Conservation (phyloP, 345 rosid genomes). For the Acer yangbiense region DNA sequence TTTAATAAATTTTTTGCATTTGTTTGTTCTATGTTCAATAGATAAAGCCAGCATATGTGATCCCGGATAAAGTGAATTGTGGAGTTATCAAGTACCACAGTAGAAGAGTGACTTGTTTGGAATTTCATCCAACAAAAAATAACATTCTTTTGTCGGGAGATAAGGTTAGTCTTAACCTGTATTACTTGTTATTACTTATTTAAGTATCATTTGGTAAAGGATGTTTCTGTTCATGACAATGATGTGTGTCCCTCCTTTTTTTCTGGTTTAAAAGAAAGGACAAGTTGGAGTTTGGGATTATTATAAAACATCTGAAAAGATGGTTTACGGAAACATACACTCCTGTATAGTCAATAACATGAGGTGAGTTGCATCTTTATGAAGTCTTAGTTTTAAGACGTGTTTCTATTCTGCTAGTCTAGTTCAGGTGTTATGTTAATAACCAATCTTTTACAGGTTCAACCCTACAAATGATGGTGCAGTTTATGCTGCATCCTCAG, state of each 20-base stretch:
- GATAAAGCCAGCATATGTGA: slow-evolving; percentile 74
- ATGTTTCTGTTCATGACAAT: slow-evolving; percentile 7
- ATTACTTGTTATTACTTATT: background rate
- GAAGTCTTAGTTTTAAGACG: background rate
- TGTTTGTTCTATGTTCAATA: slow-evolving; percentile 28
- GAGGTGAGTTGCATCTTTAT: slow-evolving; percentile 43
- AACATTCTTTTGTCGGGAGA: slow-evolving; percentile 91
- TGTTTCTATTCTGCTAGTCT: slow-evolving; percentile 7
- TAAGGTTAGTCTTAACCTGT: slow-evolving; percentile 49
- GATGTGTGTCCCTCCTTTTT: background rate
- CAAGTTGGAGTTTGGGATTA: slow-evolving; percentile 98
- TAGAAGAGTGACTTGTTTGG: slow-evolving; percentile 89
- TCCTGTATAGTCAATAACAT: slow-evolving; percentile 82
- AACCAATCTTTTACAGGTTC: slow-evolving; percentile 49
- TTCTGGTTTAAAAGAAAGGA: slow-evolving; percentile 70
- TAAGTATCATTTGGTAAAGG: background rate
- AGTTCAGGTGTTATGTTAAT: background rate
- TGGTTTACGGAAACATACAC: slow-evolving; percentile 82
- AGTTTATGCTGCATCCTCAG: slow-evolving; percentile 85
- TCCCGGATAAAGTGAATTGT: slow-evolving; percentile 85
- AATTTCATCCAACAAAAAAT: slow-evolving; percentile 89
- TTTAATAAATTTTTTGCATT: background rate
- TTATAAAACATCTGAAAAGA: slow-evolving; percentile 81
- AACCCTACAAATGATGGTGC: slow-evolving; percentile 75
- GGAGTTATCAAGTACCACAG: slow-evolving; percentile 94